phyloP scores from a whole-genome alignment of 345 rosid species.

The Pistacia integerrima region DNA sequence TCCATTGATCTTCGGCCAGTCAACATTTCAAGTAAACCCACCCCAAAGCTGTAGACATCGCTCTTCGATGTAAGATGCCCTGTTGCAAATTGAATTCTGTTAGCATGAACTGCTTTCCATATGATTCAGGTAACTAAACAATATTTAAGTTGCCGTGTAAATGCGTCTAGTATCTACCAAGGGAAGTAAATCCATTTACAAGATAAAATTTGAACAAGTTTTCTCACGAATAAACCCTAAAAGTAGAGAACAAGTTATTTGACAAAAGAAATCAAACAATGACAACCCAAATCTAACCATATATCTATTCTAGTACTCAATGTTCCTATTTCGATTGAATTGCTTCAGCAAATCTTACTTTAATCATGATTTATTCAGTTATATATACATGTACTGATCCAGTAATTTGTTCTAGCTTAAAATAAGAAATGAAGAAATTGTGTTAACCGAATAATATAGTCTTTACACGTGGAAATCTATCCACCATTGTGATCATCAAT shows the following conservation, averaged over 20 bases:
- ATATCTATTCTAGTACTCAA: not conserved
- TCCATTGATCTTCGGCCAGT: slow-evolving; percentile 46
- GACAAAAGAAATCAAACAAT: not conserved
- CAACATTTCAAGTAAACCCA: slow-evolving; percentile 16
- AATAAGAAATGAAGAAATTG: not conserved
- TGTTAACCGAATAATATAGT: not conserved
- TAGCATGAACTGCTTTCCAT: not conserved
- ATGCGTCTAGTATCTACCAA: no score
- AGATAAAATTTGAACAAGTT: not conserved
- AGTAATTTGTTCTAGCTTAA: not conserved
- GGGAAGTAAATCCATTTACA: not conserved
- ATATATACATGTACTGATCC: not conserved
- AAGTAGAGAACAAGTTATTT: not conserved
- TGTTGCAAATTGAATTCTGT: slow-evolving; percentile 6
- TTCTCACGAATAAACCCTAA: not conserved
- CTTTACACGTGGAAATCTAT: not conserved
- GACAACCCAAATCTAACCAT: not conserved
- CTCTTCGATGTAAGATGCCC: no score
- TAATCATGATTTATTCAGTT: not conserved
- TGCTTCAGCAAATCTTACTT: not conserved
- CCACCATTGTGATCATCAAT: not conserved
- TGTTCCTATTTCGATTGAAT: not conserved
- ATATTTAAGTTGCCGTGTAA: not conserved
- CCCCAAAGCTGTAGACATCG: no score
- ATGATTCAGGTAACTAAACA: not conserved